Percentiles rank a stretch among this genome's conserved stretches.
phyloP scores from a whole-genome alignment of 1,139 yeast species.

The Yamadazyma jaroonii region DNA sequence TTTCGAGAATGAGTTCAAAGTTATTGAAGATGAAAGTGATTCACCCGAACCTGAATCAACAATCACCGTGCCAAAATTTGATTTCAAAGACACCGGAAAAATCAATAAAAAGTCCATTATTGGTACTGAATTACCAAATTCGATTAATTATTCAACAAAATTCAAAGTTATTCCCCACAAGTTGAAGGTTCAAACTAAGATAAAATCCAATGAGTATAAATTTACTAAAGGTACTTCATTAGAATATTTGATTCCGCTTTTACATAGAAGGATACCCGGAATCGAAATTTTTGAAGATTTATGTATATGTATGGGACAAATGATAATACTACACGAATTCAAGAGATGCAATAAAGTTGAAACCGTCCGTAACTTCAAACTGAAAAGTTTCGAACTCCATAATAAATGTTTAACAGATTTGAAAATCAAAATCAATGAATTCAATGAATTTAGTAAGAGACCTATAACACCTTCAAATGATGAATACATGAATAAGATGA shows the following conservation, averaged over 20 bases:
- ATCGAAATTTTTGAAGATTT: slow-evolving; percentile 11
- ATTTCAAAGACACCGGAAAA: neutral
- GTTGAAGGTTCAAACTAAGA: slow-evolving; percentile 5
- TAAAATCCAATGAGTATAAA: slow-evolving; percentile 12
- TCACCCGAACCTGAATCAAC: slow-evolving; percentile 1
- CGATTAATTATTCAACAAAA: slow-evolving; percentile 3
- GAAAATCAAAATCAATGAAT: slow-evolving; percentile 6
- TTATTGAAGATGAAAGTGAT: slow-evolving; percentile 12
- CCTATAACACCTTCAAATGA: slow-evolving; percentile 9
- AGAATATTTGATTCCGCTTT: slow-evolving; percentile 9
- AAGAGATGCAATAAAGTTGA: slow-evolving; percentile 3
- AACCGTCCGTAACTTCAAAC: slow-evolving; percentile 7
- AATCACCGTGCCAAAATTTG: neutral
- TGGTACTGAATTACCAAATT: slow-evolving; percentile 5
- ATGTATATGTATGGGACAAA: slow-evolving; percentile 19
- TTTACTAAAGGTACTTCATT: slow-evolving; percentile 11
- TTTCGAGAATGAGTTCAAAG: slow-evolving; percentile 18
- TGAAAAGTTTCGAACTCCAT: slow-evolving; percentile 18
- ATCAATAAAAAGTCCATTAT: neutral
- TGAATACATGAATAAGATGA: slow-evolving; percentile 10
- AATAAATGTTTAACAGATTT: slow-evolving; percentile 14
- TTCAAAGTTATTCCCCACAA: slow-evolving; percentile 7
- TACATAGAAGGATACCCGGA: slow-evolving; percentile 3
- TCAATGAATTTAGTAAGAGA: slow-evolving; percentile 3
- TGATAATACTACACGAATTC: slow-evolving; percentile 16